Evolutionary conservation across 805 yeast species (phyloP).

Genomic region (Kodamaea hsintzibuensis): DNA sequence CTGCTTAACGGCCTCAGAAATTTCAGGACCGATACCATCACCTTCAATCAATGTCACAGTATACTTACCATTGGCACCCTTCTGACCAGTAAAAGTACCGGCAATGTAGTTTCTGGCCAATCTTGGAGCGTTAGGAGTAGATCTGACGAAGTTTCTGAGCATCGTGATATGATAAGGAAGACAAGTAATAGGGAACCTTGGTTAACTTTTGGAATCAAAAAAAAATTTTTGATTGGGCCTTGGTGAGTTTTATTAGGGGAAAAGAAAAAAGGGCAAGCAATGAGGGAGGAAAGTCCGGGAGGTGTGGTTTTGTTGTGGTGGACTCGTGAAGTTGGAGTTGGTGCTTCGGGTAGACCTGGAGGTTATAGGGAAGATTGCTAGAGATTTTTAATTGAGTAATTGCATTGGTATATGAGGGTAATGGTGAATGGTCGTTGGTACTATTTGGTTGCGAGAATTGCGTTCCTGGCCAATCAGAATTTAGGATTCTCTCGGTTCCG

Average conservation of each 20-base stretch:
- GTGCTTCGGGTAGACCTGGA: neutral
- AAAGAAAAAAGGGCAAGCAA: neutral
- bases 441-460: no score
- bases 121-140: slow-evolving; percentile 33
- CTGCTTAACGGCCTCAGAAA: slow-evolving; percentile 89
- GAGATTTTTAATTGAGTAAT: neutral
- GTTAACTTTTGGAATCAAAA: neutral
- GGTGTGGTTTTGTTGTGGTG: neutral
- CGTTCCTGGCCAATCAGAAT: slow-evolving; percentile 5
- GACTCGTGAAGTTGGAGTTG: neutral
- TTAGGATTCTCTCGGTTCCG: no score
- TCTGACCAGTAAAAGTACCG: slow-evolving; percentile 62
- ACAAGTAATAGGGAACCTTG: neutral
- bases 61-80: slow-evolving; percentile 78
- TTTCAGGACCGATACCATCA: slow-evolving; percentile 97
- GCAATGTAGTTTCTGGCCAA: slow-evolving; percentile 44
- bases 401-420: neutral
- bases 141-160: slow-evolving; percentile 37
- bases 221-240: neutral
- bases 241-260: neutral
- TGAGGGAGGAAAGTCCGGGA: neutral
- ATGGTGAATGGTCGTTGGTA: neutral
- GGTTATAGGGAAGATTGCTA: neutral
- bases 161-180: slow-evolving; percentile 14
- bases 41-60: slow-evolving; percentile 96